Percentiles rank a stretch among this genome's conserved stretches.
phyloP scores from a whole-genome alignment of 2,329 filamentous ascomycete species.

The Hymenoscyphus fraxineus region DNA sequence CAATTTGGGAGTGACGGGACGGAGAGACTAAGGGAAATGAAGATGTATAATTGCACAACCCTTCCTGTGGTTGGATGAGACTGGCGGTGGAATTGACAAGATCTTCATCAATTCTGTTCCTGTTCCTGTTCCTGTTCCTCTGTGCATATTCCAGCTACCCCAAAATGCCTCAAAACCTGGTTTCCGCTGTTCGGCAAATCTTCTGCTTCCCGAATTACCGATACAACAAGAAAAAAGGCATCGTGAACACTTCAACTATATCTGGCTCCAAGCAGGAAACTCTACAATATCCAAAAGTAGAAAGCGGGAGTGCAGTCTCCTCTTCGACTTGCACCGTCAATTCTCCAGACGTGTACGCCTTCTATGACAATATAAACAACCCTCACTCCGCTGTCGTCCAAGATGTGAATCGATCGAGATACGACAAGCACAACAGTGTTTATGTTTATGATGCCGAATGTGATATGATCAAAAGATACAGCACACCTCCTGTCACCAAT shows the following conservation, averaged over 20 bases:
- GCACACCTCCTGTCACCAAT: background rate
- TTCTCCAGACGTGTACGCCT: background rate
- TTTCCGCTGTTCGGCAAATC: background rate
- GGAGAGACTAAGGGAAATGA: too few species aligned
- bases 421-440: background rate
- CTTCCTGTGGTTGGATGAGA: too few species aligned
- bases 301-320: background rate
- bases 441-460: background rate
- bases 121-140: background rate
- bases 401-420: background rate
- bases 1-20: too few species aligned
- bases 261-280: background rate
- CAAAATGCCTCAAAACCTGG: background rate
- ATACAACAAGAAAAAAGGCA: background rate
- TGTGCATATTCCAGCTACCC: background rate
- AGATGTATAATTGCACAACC: too few species aligned
- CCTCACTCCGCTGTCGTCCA: background rate
- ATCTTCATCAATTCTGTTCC: background rate
- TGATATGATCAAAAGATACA: background rate
- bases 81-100: too few species aligned
- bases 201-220: background rate
- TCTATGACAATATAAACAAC: background rate
- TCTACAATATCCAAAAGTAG: background rate
- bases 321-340: conserved; percentile 1
- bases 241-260: background rate